Evolutionary conservation across 1,284 basidiomycete species (phyloP).

Genomic region (Thelephora terrestris): DNA sequence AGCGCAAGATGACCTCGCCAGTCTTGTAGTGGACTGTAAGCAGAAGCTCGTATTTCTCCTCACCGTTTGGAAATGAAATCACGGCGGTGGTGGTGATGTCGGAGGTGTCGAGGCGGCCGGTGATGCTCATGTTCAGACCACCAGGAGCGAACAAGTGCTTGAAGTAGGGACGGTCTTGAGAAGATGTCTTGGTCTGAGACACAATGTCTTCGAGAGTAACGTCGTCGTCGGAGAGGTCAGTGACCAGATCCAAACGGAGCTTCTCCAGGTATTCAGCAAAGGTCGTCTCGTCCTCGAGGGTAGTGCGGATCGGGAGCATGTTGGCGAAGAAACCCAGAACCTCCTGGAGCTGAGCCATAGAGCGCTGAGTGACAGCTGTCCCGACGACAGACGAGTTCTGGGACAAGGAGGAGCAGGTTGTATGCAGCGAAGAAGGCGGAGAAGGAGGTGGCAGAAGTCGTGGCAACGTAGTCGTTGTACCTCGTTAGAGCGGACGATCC

Average conservation of each 20-base stretch:
- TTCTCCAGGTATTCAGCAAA: constrained; percentile 14
- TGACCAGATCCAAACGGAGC: constrained; percentile 14
- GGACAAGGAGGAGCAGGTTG: constrained; percentile 17
- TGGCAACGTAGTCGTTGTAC: constrained; percentile 14
- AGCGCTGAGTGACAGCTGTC: constrained; percentile 19
- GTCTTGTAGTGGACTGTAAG: constrained; percentile 18
- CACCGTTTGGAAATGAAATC: constrained; percentile 16
- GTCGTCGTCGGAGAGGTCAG: constrained; percentile 15
- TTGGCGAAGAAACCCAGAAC: constrained; percentile 20
- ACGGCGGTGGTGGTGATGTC: constrained; percentile 10
- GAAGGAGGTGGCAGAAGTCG: constrained; percentile 12
- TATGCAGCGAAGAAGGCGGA: constrained; percentile 21
- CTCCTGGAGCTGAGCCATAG: constrained; percentile 13
- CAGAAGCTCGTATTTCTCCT: constrained; percentile 20
- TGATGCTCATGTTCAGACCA: constrained; percentile 18
- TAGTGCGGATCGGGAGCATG: constrained; percentile 20
- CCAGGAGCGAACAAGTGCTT: constrained; percentile 21
- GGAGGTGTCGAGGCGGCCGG: constrained; percentile 14
- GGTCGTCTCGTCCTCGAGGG: constrained; percentile 12
- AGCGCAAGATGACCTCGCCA: constrained; percentile 18
- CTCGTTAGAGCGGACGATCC: constrained; percentile 13
- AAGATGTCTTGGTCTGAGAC: constrained; percentile 14
- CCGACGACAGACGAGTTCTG: constrained; percentile 15
- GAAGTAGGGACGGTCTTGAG: constrained; percentile 20
- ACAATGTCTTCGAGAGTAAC: constrained; percentile 22